Percentiles rank a stretch among this genome's conserved stretches.
These are phyloP conservation scores for Penicillium sp. DNA, from an alignment of 2,329 filamentous ascomycete genomes.

Conservation along the genomic window DNA sequence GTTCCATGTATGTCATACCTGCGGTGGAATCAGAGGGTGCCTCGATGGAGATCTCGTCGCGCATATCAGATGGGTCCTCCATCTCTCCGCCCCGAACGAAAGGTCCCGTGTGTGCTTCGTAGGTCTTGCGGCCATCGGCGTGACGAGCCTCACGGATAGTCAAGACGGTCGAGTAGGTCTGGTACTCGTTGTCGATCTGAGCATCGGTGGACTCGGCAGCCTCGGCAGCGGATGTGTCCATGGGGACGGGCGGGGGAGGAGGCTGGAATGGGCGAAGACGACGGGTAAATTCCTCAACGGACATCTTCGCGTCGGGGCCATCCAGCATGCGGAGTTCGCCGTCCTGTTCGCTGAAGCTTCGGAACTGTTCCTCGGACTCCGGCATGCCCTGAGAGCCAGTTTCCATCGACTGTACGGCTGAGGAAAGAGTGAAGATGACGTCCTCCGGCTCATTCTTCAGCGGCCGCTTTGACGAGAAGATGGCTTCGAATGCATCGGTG, in stretches of 20 bases:
- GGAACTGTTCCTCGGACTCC: conserved; percentile 36
- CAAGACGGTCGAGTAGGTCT: conserved; percentile 49
- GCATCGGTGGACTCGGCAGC: conserved; percentile 39
- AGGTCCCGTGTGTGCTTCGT: conserved; percentile 51
- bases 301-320: conserved; percentile 62
- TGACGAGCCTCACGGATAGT: conserved; percentile 54
- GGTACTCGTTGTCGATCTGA: conserved; percentile 36
- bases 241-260: conserved; percentile 72
- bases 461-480: conserved; percentile 66
- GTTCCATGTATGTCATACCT: conserved; percentile 59
- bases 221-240: conserved; percentile 34
- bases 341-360: conserved; percentile 29
- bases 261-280: conserved; percentile 77
- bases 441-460: conserved; percentile 47
- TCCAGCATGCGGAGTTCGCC: conserved; percentile 45
- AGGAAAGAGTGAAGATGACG: conserved; percentile 65
- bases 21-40: conserved; percentile 48
- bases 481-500: conserved; percentile 74
- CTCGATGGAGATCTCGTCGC: conserved; percentile 48
- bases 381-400: conserved; percentile 32
- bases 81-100: conserved; percentile 43
- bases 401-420: conserved; percentile 46
- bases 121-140: conserved; percentile 50
- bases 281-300: conserved; percentile 66
- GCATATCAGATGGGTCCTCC: conserved; percentile 34